Percentiles rank a stretch among this genome's conserved stretches.
Conservation (phyloP, 2,329 filamentous ascomycete genomes). For the Cladosporium colombiae region DNA sequence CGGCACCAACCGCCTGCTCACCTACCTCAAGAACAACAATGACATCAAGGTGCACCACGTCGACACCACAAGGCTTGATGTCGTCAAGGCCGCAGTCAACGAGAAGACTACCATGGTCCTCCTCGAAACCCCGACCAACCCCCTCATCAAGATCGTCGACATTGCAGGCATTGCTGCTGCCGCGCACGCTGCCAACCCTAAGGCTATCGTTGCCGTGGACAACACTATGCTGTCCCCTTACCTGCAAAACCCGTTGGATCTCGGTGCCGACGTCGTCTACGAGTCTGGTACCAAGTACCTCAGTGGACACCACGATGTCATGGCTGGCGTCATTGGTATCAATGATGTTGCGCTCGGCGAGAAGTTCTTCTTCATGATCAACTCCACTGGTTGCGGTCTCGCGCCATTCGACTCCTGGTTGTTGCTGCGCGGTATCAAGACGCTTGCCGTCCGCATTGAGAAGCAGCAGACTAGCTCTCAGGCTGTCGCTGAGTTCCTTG, state of each 20-base stretch:
- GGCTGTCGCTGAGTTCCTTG: slow-evolving; percentile 87
- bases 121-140: slow-evolving; percentile 95
- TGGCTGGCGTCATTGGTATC: slow-evolving; percentile 94
- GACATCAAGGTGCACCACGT: slow-evolving; percentile 95
- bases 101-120: slow-evolving; percentile 92
- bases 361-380: slow-evolving; percentile 95
- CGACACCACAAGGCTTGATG: slow-evolving; percentile 79
- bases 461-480: slow-evolving; percentile 95
- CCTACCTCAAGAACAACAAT: slow-evolving; percentile 84
- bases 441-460: slow-evolving; percentile 95
- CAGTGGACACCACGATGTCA: slow-evolving; percentile 96
- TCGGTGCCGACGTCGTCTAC: slow-evolving; percentile 94
- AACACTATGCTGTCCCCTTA: slow-evolving; percentile 99
- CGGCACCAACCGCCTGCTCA: slow-evolving; percentile 89
- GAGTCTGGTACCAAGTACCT: slow-evolving; percentile 98
- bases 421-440: slow-evolving; percentile 93
- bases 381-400: slow-evolving; percentile 89
- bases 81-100: slow-evolving; percentile 67
- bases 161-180: slow-evolving; percentile 75
- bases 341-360: slow-evolving; percentile 82
- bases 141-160: slow-evolving; percentile 96
- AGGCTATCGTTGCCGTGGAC: slow-evolving; percentile 85
- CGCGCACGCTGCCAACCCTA: slow-evolving; percentile 74
- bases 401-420: slow-evolving; percentile 96
- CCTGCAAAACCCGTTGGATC: slow-evolving; percentile 87